Conservation (phyloP, 169 alveolate species). For the Ichthyophthirius multifiliis region DNA sequence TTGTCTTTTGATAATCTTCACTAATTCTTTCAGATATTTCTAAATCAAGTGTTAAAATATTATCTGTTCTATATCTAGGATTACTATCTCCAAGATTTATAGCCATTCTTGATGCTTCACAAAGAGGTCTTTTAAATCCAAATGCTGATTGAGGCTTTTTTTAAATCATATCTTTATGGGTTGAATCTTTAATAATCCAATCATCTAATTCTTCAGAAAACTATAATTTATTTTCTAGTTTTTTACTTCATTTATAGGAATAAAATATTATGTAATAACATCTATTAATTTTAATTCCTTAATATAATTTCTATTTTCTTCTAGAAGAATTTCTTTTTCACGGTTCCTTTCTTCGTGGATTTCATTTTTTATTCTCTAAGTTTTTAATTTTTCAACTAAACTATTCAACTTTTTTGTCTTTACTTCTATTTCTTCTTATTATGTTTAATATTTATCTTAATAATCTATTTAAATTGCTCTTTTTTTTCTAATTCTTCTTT, state of each 20-base stretch:
- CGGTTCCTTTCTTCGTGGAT: constrained; percentile 21
- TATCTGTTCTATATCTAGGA: constrained; percentile 68
- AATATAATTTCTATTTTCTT: constrained; percentile 30
- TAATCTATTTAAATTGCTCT: neutral
- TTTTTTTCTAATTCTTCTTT: constrained; percentile 34
- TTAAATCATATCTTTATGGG: constrained; percentile 21
- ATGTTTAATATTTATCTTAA: neutral
- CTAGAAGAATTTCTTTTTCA: constrained; percentile 27
- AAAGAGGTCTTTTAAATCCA: constrained; percentile 71
- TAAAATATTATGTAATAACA: constrained; percentile 54
- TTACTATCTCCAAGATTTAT: constrained; percentile 71
- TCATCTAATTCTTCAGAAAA: constrained; percentile 73
- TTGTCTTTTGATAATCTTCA: constrained; percentile 48
- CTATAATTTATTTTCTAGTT: constrained; percentile 46
- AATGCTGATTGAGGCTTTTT: constrained; percentile 68
- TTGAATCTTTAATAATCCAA: constrained; percentile 50
- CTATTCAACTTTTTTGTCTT: constrained; percentile 28
- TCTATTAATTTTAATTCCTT: constrained; percentile 48
- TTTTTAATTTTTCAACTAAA: constrained; percentile 27
- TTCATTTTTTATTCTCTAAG: constrained; percentile 22
- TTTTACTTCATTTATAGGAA: constrained; percentile 58
- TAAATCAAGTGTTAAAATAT: constrained; percentile 61
- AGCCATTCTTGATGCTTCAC: constrained; percentile 74
- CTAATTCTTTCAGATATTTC: constrained; percentile 84
- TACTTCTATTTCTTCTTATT: constrained; percentile 36